Conservation (phyloP, 1,284 basidiomycete species). For the Fistulinella cinereoalba region DNA sequence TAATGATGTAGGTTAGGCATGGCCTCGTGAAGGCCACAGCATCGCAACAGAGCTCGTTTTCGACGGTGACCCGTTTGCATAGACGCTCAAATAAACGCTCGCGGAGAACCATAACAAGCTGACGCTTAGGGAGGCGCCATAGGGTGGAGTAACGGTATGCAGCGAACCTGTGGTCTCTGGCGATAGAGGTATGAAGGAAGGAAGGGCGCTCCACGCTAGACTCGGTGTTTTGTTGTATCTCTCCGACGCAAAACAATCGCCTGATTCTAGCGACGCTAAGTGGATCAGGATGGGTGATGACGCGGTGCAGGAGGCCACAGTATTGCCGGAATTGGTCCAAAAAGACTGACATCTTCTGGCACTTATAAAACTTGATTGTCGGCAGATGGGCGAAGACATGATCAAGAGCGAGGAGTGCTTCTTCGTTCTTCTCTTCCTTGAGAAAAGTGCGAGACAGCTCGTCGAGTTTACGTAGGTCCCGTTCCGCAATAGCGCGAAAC, state of each 20-base stretch:
- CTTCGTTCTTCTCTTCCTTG: not conserved
- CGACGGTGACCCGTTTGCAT: conserved; percentile 29
- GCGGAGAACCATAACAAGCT: conserved; percentile 15
- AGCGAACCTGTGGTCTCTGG: too few species aligned
- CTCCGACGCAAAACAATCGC: conserved; percentile 41
- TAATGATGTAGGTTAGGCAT: conserved; percentile 39
- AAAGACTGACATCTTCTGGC: conserved; percentile 29
- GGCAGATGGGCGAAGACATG: conserved; percentile 21
- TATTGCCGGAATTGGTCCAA: conserved; percentile 40
- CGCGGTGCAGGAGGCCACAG: conserved; percentile 31
- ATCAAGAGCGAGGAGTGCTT: conserved; percentile 28
- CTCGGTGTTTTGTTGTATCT: conserved; percentile 26
- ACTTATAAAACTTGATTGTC: conserved; percentile 7
- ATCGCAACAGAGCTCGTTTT: conserved; percentile 35
- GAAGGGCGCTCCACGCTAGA: conserved; percentile 27
- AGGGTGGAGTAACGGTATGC: too few species aligned
- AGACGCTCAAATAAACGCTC: conserved; percentile 30
- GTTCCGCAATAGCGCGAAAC: conserved; percentile 22
- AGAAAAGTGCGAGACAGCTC: conserved; percentile 14
- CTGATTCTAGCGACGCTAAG: conserved; percentile 22
- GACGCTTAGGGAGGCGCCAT: conserved; percentile 9
- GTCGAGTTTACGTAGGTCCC: conserved; percentile 10
- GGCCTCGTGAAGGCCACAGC: conserved; percentile 38
- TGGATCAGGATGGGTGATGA: conserved; percentile 31
- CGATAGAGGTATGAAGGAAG: conserved; percentile 21